Evolutionary conservation across 352 stramenopile genomes (phyloP).

Genomic region (Elongisporangium prolatum): DNA sequence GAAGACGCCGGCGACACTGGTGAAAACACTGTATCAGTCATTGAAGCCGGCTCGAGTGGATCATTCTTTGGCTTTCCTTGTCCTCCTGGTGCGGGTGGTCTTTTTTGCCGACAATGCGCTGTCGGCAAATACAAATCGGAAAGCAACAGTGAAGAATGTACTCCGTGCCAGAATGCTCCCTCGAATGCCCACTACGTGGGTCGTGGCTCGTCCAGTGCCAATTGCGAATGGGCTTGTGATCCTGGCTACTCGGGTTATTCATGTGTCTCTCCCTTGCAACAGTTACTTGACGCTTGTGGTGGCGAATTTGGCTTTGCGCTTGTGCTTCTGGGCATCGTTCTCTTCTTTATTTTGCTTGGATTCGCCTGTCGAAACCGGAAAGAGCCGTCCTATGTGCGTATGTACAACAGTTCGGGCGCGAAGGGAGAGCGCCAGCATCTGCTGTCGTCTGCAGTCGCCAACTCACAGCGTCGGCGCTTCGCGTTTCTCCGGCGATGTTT

Average conservation of each 20-base stretch:
- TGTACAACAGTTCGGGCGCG: slow-evolving; percentile 36
- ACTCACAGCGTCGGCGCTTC: slow-evolving; percentile 51
- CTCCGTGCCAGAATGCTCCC: slow-evolving; percentile 53
- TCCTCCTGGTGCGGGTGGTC: slow-evolving; percentile 57
- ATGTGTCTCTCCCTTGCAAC: slow-evolving; percentile 71
- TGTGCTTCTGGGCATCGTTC: slow-evolving; percentile 58
- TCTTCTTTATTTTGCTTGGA: slow-evolving; percentile 68
- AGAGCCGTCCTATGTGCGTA: slow-evolving; percentile 51
- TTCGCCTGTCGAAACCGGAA: slow-evolving; percentile 70
- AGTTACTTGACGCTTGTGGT: slow-evolving; percentile 70
- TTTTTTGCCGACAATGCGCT: slow-evolving; percentile 62
- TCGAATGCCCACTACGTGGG: slow-evolving; percentile 65
- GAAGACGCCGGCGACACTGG: slow-evolving; percentile 9
- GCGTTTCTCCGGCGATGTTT: slow-evolving; percentile 55
- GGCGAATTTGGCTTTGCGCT: slow-evolving; percentile 69
- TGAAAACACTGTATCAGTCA: slow-evolving; percentile 11
- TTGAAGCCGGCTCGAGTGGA: slow-evolving; percentile 38
- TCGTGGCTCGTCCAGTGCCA: slow-evolving; percentile 32
- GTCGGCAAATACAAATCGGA: slow-evolving; percentile 72
- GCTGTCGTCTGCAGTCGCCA: slow-evolving; percentile 48
- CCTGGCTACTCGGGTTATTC: slow-evolving; percentile 69
- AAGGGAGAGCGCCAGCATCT: slow-evolving; percentile 66
- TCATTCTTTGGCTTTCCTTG: slow-evolving; percentile 82
- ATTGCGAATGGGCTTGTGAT: slow-evolving; percentile 70
- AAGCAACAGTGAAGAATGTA: slow-evolving; percentile 73